These are phyloP conservation scores for Nannizziopsis arthrosporioides DNA, from an alignment of 2,329 filamentous ascomycete genomes.

Conservation along the genomic window DNA sequence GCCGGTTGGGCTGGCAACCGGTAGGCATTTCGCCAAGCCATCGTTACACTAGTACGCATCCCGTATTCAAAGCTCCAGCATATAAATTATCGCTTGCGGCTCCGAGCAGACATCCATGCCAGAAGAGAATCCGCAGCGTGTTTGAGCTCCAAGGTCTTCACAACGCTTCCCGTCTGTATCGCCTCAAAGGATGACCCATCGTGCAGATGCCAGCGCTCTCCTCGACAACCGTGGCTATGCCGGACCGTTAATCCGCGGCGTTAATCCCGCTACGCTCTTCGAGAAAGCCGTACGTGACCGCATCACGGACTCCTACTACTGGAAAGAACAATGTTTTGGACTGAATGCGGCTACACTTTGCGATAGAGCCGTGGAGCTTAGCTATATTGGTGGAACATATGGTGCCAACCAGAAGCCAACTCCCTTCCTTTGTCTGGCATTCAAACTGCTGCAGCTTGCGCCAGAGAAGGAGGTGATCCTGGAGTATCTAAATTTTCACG, in stretches of 20 bases:
- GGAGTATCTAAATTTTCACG: slow-evolving; percentile 68
- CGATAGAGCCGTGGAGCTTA: slow-evolving; percentile 76
- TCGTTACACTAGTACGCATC: background rate
- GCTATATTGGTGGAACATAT: slow-evolving; percentile 77
- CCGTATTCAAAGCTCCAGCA: background rate
- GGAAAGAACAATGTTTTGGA: slow-evolving; percentile 97
- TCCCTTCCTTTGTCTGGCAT: slow-evolving; percentile 80
- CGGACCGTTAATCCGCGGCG: slow-evolving; percentile 67
- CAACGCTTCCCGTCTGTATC: background rate
- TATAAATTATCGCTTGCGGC: too few relatives aligned
- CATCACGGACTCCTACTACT: slow-evolving; percentile 91
- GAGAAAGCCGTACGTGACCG: slow-evolving; percentile 92
- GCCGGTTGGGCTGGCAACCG: slow-evolving; percentile 26
- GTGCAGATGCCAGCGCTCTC: slow-evolving; percentile 63
- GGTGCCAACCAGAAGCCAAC: slow-evolving; percentile 75
- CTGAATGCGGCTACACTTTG: slow-evolving; percentile 72
- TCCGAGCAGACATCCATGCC: too few relatives aligned
- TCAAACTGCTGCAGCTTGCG: slow-evolving; percentile 83
- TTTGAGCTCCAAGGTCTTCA: too few relatives aligned
- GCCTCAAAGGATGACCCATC: slow-evolving; percentile 43
- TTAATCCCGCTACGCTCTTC: slow-evolving; percentile 91
- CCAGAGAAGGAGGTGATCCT: slow-evolving; percentile 66
- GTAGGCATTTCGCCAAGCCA: slow-evolving; percentile 27
- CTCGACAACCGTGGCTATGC: slow-evolving; percentile 83
- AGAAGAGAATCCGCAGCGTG: too few relatives aligned